phyloP scores from a whole-genome alignment of 1,284 basidiomycete species.

The Rhodotorula glutinis region DNA sequence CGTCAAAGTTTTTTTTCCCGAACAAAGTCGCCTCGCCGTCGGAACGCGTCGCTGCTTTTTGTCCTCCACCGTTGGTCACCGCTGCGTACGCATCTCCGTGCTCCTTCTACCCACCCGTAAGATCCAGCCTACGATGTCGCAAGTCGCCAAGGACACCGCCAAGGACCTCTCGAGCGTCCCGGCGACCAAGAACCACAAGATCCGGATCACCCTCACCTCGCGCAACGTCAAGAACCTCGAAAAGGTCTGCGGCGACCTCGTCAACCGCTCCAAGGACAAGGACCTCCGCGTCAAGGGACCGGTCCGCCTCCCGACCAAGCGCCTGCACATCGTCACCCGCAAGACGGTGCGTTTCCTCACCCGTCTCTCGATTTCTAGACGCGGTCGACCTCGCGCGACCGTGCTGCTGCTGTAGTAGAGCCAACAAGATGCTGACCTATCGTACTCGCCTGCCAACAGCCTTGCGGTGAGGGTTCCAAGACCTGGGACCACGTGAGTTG shows the following conservation, averaged over 20 bases:
- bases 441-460: constrained; percentile 53
- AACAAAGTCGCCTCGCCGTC: no score
- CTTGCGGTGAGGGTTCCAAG: constrained; percentile 99
- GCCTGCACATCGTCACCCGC: constrained; percentile 96
- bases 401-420: background rate
- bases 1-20: no score
- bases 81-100: constrained; percentile 4
- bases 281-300: constrained; percentile 99
- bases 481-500: constrained; percentile 83
- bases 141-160: constrained; percentile 64
- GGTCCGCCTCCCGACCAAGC: constrained; percentile 96
- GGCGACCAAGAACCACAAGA: constrained; percentile 95
- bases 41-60: background rate
- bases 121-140: constrained; percentile 17
- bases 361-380: background rate
- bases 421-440: background rate
- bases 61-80: constrained; percentile 12
- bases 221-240: constrained; percentile 97
- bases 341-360: constrained; percentile 66
- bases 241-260: constrained; percentile 95
- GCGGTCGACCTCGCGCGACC: background rate
- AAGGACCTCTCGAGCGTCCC: constrained; percentile 91
- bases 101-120: background rate
- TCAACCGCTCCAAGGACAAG: constrained; percentile 99
- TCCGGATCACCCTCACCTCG: constrained; percentile 97